Evolutionary conservation across 306 rosid genomes (phyloP).

Genomic region (Ochetophila trinervis): DNA sequence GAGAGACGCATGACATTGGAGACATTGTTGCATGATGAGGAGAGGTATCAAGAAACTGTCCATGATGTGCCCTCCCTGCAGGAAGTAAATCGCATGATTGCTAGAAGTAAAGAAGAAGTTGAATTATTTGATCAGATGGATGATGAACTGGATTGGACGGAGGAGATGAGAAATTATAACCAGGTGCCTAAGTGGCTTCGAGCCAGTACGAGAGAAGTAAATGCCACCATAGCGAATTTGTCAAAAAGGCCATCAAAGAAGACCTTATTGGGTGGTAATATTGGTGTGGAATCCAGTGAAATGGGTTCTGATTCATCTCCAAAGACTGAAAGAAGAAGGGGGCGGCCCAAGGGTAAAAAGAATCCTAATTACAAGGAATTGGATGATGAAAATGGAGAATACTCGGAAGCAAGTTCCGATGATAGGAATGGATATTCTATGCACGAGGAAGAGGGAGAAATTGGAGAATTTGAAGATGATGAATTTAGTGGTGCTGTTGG

Average conservation of each 20-base stretch:
- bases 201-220: conserved; percentile 72
- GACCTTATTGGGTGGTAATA: conserved; percentile 48
- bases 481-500: conserved; percentile 66
- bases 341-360: conserved; percentile 74
- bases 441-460: conserved; percentile 85
- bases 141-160: conserved; percentile 89
- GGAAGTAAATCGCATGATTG: conserved; percentile 98
- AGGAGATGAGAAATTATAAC: conserved; percentile 77
- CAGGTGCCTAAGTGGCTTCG: conserved; percentile 95
- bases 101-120: conserved; percentile 84
- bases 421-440: conserved; percentile 78
- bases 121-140: conserved; percentile 96
- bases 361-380: conserved; percentile 74
- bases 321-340: conserved; percentile 71
- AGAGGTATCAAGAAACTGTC: conserved; percentile 90
- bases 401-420: conserved; percentile 82
- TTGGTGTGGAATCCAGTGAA: conserved; percentile 61
- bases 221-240: conserved; percentile 62
- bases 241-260: conserved; percentile 78
- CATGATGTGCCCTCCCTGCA: conserved; percentile 94
- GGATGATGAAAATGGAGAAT: conserved; percentile 80
- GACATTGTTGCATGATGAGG: conserved; percentile 93
- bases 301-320: conserved; percentile 66
- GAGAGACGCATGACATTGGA: conserved; percentile 93
- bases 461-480: conserved; percentile 84